These are phyloP conservation scores for Coniochaeta pulveracea DNA, from an alignment of 2,329 filamentous ascomycete species.

Conservation along the genomic window DNA sequence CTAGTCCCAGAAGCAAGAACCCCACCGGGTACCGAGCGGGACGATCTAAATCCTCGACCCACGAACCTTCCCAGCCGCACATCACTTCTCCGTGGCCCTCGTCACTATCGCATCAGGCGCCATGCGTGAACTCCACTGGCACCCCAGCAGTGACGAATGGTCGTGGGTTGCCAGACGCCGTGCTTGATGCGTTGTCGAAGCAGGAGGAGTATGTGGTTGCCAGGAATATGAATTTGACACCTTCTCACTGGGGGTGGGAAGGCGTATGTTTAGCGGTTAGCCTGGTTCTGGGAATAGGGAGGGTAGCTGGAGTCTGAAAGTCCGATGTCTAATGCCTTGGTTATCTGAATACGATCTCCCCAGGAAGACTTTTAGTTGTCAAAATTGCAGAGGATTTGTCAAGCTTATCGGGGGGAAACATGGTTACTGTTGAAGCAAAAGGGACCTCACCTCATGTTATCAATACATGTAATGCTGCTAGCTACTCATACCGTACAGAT, in stretches of 20 bases:
- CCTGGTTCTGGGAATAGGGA: too few species aligned
- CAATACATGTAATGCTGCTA: too few species aligned
- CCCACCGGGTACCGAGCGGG: conserved; percentile 41
- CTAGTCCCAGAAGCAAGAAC: conserved; percentile 35
- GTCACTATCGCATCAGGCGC: conserved; percentile 50
- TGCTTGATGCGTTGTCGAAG: neutral
- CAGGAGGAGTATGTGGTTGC: neutral
- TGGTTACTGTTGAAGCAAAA: too few species aligned
- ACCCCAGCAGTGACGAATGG: conserved; percentile 50
- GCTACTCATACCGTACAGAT: too few species aligned
- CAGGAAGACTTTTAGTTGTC: too few species aligned
- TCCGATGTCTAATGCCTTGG: too few species aligned
- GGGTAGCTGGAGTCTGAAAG: too few species aligned
- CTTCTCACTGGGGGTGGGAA: neutral
- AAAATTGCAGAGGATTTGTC: too few species aligned
- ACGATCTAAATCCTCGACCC: conserved; percentile 49
- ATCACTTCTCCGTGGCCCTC: conserved; percentile 41
- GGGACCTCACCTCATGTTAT: too few species aligned
- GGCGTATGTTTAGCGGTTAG: neutral
- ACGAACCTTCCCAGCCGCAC: conserved; percentile 42
- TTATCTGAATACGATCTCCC: too few species aligned
- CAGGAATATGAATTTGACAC: neutral
- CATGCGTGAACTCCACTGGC: conserved; percentile 55
- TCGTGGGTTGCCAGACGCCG: conserved; percentile 33
- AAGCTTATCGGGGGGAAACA: too few species aligned